A percentile compares a stretch with the other conserved stretches of the same genome.
These are phyloP conservation scores for Rhizophora apiculata DNA, from an alignment of 345 rosid genomes.

Conservation along the genomic window DNA sequence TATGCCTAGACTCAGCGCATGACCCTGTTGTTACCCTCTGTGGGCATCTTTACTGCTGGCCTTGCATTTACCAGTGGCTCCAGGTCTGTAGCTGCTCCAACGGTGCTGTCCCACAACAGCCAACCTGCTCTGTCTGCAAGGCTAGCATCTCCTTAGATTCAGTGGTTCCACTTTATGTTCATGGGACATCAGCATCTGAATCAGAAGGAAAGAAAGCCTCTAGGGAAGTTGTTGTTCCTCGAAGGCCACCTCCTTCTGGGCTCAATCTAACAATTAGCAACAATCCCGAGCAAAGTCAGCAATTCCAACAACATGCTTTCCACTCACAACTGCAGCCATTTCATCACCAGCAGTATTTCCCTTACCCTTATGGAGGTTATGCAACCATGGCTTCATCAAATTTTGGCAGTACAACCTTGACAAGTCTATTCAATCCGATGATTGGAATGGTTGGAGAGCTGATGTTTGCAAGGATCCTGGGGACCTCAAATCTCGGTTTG, in stretches of 20 bases:
- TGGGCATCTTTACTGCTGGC: slow-evolving; percentile 36
- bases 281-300: slow-evolving; percentile 14
- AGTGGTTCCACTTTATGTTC: slow-evolving; percentile 31
- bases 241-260: slow-evolving; percentile 16
- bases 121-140: slow-evolving; percentile 31
- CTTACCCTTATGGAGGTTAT: slow-evolving; percentile 34
- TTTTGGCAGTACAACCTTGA: slow-evolving; percentile 21
- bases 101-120: slow-evolving; percentile 15
- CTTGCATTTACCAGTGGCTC: slow-evolving; percentile 33
- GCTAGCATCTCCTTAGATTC: slow-evolving; percentile 13
- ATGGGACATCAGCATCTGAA: slow-evolving; percentile 8
- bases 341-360: slow-evolving; percentile 29
- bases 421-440: slow-evolving; percentile 43
- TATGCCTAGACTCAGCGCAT: slow-evolving; percentile 31
- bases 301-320: slow-evolving; percentile 10
- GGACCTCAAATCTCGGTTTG: slow-evolving; percentile 37
- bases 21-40: slow-evolving; percentile 35
- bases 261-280: background rate
- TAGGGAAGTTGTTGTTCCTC: slow-evolving; percentile 7
- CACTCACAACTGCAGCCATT: slow-evolving; percentile 23
- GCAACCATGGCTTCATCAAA: slow-evolving; percentile 11
- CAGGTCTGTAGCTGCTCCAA: slow-evolving; percentile 17
- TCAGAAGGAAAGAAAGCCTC: slow-evolving; percentile 3
- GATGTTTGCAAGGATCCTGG: slow-evolving; percentile 15
- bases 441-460: slow-evolving; percentile 58